Base-by-base conservation (phyloP, 179 eudicot genomes). In the Spinacia oleracea region DNA sequence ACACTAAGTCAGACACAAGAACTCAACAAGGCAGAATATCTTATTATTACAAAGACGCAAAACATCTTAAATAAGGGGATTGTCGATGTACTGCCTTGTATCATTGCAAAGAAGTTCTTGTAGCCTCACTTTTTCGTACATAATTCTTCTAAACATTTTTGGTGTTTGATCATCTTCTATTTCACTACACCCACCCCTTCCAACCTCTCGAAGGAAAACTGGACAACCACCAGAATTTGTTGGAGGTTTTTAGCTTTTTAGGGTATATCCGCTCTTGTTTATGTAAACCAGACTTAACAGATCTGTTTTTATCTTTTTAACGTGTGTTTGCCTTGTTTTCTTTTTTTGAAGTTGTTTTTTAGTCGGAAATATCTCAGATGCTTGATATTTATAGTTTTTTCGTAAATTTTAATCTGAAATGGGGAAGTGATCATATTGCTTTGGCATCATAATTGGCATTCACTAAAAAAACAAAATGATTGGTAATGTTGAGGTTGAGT, bases 381-480 rank as follows among this genome's bases (percentile, higher is more conserved):
- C 51, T 67, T 63, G 56, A 34, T 78, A 62, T 56, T 70, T 25
- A 58, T 53, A 46, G 20, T 14, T 46, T 59, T 38, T 77, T 25
- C n/a, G 1, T 71, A 42, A 70, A 72, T 73, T 59, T 51, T 53
- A 69, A 83, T 70, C 90, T 93, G 99, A 96, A 92, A 96, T 96
- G 99, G 99, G 99, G 98, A 82, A 96, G 99, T 46, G 99, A 96
- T 80, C 99, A 96, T 82, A 88, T 96, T 78, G 99, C 99, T 6
- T 78, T 96, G 88, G 98, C 87, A 76, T 83, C 98, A 9, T 98
- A 96, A 82, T 82, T 96, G 80, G 97, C 91, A 63, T 91, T 96
- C 85, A 79, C 76, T 7, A 35, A 84, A 82, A 63, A 86, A 82
- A 51, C 43, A 77, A 81, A 38, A 48, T 45, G 32, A 58, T 25